Conservation (phyloP, 2,329 filamentous ascomycete species). For the Apiospora pterosperma region DNA sequence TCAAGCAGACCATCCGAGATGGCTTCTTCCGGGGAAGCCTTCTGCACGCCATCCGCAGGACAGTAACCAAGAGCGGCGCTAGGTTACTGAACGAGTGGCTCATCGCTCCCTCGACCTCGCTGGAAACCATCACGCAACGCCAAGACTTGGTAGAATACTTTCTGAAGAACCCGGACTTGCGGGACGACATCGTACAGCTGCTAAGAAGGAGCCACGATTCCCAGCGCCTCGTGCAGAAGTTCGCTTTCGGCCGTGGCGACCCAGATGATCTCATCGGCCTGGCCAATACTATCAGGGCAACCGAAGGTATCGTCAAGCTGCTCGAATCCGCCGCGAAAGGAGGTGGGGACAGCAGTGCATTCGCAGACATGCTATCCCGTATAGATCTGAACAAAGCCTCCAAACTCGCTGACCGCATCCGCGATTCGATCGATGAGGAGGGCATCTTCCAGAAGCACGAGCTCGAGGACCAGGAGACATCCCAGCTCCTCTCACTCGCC, state of each 20-base stretch:
- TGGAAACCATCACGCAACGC: slow-evolving; percentile 72
- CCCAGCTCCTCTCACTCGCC: slow-evolving; percentile 68
- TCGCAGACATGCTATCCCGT: slow-evolving; percentile 34
- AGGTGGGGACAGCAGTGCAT: background rate
- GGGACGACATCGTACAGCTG: slow-evolving; percentile 65
- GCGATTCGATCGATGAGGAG: slow-evolving; percentile 85
- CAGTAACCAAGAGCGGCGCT: slow-evolving; percentile 87
- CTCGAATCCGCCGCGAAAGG: slow-evolving; percentile 24
- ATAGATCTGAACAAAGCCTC: slow-evolving; percentile 66
- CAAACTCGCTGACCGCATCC: slow-evolving; percentile 68
- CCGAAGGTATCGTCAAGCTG: slow-evolving; percentile 59
- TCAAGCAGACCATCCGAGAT: slow-evolving; percentile 82
- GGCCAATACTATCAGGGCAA: slow-evolving; percentile 75
- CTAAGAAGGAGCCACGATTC: slow-evolving; percentile 79
- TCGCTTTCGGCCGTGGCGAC: slow-evolving; percentile 87
- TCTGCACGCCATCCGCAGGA: slow-evolving; percentile 83
- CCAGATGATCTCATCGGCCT: slow-evolving; percentile 85
- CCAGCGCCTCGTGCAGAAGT: slow-evolving; percentile 87
- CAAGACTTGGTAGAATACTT: slow-evolving; percentile 80
- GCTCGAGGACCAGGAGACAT: slow-evolving; percentile 68
- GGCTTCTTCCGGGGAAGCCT: slow-evolving; percentile 77
- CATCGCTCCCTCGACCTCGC: slow-evolving; percentile 86
- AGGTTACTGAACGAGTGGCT: slow-evolving; percentile 81
- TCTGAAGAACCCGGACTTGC: slow-evolving; percentile 61
- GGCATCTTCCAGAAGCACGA: slow-evolving; percentile 79